phyloP scores from a whole-genome alignment of 176 grass and related monocot species.

The Bolboschoenus planiculmis region DNA sequence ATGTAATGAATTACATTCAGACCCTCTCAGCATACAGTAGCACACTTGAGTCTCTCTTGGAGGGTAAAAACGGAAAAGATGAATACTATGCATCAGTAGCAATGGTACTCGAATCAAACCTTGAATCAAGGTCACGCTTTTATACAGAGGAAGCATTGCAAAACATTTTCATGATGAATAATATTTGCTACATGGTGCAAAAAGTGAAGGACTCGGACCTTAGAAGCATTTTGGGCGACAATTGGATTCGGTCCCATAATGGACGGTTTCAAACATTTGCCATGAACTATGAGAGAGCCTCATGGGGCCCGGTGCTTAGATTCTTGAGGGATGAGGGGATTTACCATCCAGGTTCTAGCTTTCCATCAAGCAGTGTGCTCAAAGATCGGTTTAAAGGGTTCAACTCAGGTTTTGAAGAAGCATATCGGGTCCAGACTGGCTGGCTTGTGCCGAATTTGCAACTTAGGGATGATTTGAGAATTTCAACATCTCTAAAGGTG shows the following conservation, averaged over 20 bases:
- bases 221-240: conserved; percentile 68
- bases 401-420: conserved; percentile 82
- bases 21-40: conserved; percentile 59
- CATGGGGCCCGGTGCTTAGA: conserved; percentile 65
- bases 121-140: conserved; percentile 49
- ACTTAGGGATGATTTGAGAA: conserved; percentile 85
- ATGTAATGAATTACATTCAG: conserved; percentile 97
- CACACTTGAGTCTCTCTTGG: conserved; percentile 70
- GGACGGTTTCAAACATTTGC: conserved; percentile 66
- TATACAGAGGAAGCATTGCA: conserved; percentile 55
- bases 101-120: conserved; percentile 56
- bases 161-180: conserved; percentile 92
- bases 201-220: conserved; percentile 88
- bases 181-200: conserved; percentile 86
- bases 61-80: conserved; percentile 31
- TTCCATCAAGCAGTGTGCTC: conserved; percentile 49
- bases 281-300: conserved; percentile 61
- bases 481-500: conserved; percentile 74
- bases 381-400: conserved; percentile 85
- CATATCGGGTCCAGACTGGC: conserved; percentile 68
- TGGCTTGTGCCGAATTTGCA: conserved; percentile 65
- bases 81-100: conserved; percentile 37
- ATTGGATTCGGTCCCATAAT: conserved; percentile 81
- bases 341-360: conserved; percentile 24
- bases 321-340: conserved; percentile 69